Base-by-base conservation (phyloP, 805 yeast genomes). In the Kazachstania kunashirensis region DNA sequence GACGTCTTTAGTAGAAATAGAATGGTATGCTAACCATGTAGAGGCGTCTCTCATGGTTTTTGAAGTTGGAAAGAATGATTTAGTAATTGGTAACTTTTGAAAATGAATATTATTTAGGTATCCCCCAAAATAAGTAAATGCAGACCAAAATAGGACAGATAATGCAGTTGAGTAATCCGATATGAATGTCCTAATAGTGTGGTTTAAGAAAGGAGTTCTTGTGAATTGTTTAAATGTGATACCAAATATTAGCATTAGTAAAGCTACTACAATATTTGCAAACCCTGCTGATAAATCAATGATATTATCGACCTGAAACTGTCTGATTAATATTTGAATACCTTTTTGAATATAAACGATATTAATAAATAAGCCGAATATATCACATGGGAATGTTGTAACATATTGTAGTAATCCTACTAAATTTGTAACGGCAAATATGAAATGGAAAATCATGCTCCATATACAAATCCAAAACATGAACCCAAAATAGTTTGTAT, bases 391-490 rank as follows among this genome's bases (percentile, higher is more conserved):
- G 53, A 75, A 89, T 36, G 75, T 65, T 2, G 95, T 80, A 19
- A 88, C 83, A 47, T 72, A 77, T 44, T 74, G 73, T 61, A 85
- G 65, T 33, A 73, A 75, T 37, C 75, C 67, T 21, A 84, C 82
- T 43, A 73, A 63, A 56, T 89, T 89, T 36, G 71, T 61, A 3
- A 80, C 42, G 0, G 96, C 88, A 26, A 89, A 65, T 1, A 77
- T 40, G 18, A 84, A 63, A 61, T 92, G 97, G 62, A 84, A 69
- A 10, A 77, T 68, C 84, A 81, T 79, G 4, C 84, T 71, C 98
- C 98, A 89, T 5, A 92, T 66, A 50, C 86, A 84, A 23, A 89
- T 66, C 97, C 97, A 92, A 54, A 89, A 79, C 95, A 92, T 88
- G 57, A 89, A 89, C 13, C 88, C 85, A 61, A 89, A 86, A 55